phyloP scores from a whole-genome alignment of 371 early-diverging fungal genomes.

The Zancudomyces culisetae region DNA sequence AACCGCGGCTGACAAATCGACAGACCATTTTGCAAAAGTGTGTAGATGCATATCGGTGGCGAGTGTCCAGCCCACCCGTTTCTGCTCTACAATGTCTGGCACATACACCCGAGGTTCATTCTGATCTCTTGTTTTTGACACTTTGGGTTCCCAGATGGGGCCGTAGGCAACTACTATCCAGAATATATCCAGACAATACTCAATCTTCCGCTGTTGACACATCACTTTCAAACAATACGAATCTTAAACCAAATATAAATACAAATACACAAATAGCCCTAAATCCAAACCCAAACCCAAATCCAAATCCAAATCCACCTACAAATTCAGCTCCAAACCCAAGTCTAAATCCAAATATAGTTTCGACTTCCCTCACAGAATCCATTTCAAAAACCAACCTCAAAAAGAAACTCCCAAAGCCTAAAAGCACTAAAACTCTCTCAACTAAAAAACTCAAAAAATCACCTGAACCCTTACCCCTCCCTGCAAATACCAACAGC shows the following conservation, averaged over 20 bases:
- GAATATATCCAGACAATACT: too few relatives aligned
- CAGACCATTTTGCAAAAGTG: slow-evolving; percentile 38
- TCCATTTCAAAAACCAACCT: too few relatives aligned
- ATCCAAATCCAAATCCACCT: too few relatives aligned
- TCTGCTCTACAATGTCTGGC: slow-evolving; percentile 7
- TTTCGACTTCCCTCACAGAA: too few relatives aligned
- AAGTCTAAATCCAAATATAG: neutral
- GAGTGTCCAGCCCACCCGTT: slow-evolving; percentile 20
- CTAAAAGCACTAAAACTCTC: neutral
- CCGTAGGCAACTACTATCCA: neutral
- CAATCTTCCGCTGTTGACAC: neutral
- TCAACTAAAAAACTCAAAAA: neutral
- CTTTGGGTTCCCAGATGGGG: slow-evolving; percentile 4
- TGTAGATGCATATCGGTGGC: slow-evolving; percentile 36
- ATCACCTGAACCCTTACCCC: neutral
- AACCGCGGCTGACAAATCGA: slow-evolving; percentile 28
- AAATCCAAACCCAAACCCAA: neutral
- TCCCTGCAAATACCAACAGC: neutral
- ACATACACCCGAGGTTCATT: neutral
- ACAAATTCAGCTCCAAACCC: neutral
- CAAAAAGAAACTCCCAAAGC: too few relatives aligned
- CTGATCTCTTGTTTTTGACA: slow-evolving; percentile 1
- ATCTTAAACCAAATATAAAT: neutral
- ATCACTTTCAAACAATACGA: neutral
- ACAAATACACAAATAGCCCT: neutral